A percentile compares a stretch with the other conserved stretches of the same genome.
phyloP scores from a whole-genome alignment of 352 stramenopile species.

The Phytophthora pisi region DNA sequence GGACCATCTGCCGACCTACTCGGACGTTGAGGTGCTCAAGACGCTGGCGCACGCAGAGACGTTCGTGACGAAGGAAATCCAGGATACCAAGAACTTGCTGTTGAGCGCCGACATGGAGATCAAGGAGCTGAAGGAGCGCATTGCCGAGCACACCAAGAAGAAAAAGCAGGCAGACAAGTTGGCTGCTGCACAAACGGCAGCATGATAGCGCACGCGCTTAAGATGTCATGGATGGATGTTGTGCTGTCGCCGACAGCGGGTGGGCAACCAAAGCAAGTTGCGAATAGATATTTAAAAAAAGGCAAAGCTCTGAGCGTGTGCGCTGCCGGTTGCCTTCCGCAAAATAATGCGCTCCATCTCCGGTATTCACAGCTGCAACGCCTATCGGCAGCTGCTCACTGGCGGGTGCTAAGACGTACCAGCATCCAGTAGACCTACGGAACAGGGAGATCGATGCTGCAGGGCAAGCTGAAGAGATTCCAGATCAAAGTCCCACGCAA shows the following conservation, averaged over 20 bases:
- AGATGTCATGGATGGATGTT: too few species aligned
- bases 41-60: slow-evolving; percentile 81
- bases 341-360: too few species aligned
- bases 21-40: slow-evolving; percentile 89
- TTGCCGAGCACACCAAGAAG: slow-evolving; percentile 79
- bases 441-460: neutral
- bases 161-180: slow-evolving; percentile 72
- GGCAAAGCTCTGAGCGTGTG: too few species aligned
- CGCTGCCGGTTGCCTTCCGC: too few species aligned
- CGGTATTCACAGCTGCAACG: neutral
- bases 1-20: slow-evolving; percentile 89
- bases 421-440: neutral
- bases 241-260: too few species aligned
- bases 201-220: neutral
- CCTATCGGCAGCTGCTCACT: too few species aligned
- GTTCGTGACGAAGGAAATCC: slow-evolving; percentile 78
- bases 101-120: slow-evolving; percentile 72
- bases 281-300: too few species aligned
- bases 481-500: too few species aligned
- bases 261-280: too few species aligned
- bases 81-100: slow-evolving; percentile 74
- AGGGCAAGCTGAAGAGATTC: neutral
- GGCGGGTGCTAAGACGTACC: neutral
- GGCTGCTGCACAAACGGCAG: slow-evolving; percentile 25
- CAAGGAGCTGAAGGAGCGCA: slow-evolving; percentile 76